Percentiles rank a stretch among this genome's conserved stretches.
Conservation (phyloP, 2,329 filamentous ascomycete species). For the Exophiala sideris region DNA sequence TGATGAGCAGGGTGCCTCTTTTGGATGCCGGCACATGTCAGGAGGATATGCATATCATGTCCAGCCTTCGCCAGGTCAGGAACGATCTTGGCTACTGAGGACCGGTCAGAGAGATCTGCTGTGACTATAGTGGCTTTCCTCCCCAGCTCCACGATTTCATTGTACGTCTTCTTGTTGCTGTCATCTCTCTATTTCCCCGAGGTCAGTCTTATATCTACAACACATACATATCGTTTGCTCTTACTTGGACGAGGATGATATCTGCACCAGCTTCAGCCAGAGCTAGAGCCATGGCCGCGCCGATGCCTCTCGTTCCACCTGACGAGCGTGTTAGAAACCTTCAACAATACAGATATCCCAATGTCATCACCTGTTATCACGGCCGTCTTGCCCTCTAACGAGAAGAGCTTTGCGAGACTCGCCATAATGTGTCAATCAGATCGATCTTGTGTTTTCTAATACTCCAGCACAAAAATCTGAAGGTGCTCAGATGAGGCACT, state of each 20-base stretch:
- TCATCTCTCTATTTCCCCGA: conserved; percentile 48
- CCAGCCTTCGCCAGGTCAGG: conserved; percentile 39
- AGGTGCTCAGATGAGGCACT: neutral
- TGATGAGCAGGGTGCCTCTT: conserved; percentile 69
- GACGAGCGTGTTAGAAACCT: neutral
- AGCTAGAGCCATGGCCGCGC: conserved; percentile 45
- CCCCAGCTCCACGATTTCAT: conserved; percentile 38
- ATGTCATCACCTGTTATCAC: conserved; percentile 37
- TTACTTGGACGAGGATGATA: conserved; percentile 39
- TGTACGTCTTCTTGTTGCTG: conserved; percentile 42
- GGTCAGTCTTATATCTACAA: no score
- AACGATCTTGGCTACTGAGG: conserved; percentile 40
- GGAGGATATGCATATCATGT: conserved; percentile 67
- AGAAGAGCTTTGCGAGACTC: conserved; percentile 25
- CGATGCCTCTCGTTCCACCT: conserved; percentile 47
- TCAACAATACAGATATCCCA: neutral
- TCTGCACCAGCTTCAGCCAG: conserved; percentile 48
- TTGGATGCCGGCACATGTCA: conserved; percentile 88
- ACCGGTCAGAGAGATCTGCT: conserved; percentile 43
- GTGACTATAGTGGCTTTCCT: conserved; percentile 43
- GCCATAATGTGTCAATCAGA: conserved; percentile 8
- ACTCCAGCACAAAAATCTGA: neutral
- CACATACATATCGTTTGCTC: neutral
- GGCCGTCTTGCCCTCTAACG: conserved; percentile 40
- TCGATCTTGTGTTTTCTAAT: neutral